Evolutionary conservation across 495 filamentous ascomycete species (phyloP), one percentile per base, ranked within the genome.

Genomic region (Tuber borchii): DNA sequence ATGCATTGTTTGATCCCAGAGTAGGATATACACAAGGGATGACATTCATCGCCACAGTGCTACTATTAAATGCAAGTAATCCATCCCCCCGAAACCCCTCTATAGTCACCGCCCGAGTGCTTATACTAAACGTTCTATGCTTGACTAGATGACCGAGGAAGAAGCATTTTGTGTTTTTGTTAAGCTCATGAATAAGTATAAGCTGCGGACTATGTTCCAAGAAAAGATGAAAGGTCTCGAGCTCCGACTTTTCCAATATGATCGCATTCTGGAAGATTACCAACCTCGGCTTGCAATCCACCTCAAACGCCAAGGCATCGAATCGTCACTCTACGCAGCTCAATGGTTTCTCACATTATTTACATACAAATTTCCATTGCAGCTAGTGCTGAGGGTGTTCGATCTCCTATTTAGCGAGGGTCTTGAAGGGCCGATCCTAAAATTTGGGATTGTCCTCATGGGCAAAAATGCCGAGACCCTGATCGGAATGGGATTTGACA

Each of bases 321-420:
- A 91, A 65, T 93, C 96, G 0, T 91, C 97, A 79, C 87, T 99
- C 14, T 99, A 99, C 83, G 95, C 95, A 68, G 98, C 95, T 0
- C 95, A 98, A 83, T 99, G 95, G 95, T 98, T 98, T 84, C 89
- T 99, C 68, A 99, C 95, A 9, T 88, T 99, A n/a, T 99, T 99
- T 82, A 94, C 95, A 22, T 98, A 99, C 84, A 91, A 97, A 70
- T 99, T 99, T 84, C 95, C 95, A 19, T 87, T 99, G 14, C 95
- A 99, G 82, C 88, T 99, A 2, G 95, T 98, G 34, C 88, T 99
- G 72, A 92, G 95, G 71, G 94, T 99, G 45, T 98, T 98, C 85
- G 95, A 99, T 84, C 87, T 99, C 45, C 94, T 99, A 68, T 89
- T 99, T 46, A 95, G 93, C 79, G 95, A 99, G 85, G 95, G 95